These are phyloP conservation scores for Acanthamoeba lenticulata DNA, from an alignment of 208 protist genomes.

Conservation along the genomic window DNA sequence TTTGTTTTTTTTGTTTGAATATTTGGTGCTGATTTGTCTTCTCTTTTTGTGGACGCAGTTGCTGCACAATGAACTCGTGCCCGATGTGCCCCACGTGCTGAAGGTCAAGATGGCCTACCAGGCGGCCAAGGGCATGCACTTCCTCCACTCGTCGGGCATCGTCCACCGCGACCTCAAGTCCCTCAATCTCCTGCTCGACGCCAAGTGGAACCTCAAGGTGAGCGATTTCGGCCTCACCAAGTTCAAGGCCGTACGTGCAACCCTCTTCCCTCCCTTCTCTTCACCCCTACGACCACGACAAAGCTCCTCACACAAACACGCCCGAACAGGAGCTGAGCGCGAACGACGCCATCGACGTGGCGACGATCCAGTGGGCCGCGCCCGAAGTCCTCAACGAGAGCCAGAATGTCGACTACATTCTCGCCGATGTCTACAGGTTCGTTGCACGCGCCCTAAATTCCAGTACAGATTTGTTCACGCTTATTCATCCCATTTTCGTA, in stretches of 20 bases:
- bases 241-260: background rate
- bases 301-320: too few relatives aligned
- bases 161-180: too few relatives aligned
- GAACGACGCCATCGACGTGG: background rate
- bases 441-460: too few relatives aligned
- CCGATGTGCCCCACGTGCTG: background rate
- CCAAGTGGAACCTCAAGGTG: background rate
- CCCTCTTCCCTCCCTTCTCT: background rate
- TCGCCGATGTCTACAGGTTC: background rate
- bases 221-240: background rate
- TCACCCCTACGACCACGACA: too few relatives aligned
- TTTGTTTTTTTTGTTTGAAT: too few relatives aligned
- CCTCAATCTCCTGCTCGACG: background rate
- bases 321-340: background rate
- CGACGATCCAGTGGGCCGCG: background rate
- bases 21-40: too few relatives aligned
- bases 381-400: background rate
- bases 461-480: too few relatives aligned
- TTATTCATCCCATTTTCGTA: too few relatives aligned
- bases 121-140: too few relatives aligned
- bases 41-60: too few relatives aligned
- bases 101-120: too few relatives aligned
- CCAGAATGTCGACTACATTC: background rate
- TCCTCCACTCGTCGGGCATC: too few relatives aligned
- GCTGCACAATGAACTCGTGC: background rate